Percentiles rank a stretch among this genome's conserved stretches.
Evolutionary conservation across 2,329 filamentous ascomycete genomes (phyloP).

Genomic region (Xylaria sp.): DNA sequence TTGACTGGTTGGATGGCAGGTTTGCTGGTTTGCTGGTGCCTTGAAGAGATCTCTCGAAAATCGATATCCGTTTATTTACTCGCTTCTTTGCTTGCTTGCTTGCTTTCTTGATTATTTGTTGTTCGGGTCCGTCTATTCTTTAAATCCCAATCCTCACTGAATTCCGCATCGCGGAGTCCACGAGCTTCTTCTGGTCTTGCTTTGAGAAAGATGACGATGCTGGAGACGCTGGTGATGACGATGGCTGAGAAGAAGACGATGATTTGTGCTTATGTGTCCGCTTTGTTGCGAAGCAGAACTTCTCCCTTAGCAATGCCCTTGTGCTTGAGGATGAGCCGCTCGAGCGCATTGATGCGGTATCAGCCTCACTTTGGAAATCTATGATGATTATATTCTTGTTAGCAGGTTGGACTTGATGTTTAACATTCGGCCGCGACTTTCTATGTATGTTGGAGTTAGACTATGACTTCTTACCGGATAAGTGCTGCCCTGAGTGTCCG

Average conservation of each 20-base stretch:
- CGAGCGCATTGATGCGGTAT: conserved; percentile 39
- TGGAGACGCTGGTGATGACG: too few species aligned
- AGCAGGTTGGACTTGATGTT: too few species aligned
- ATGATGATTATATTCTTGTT: too few species aligned
- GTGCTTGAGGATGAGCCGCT: conserved; percentile 40
- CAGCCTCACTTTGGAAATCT: neutral
- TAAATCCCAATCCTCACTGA: conserved; percentile 15
- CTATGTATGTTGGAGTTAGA: too few species aligned
- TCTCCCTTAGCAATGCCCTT: conserved; percentile 37
- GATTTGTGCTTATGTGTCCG: neutral
- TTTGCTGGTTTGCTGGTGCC: too few species aligned
- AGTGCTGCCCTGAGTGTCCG: too few species aligned
- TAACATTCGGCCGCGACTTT: too few species aligned
- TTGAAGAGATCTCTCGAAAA: too few species aligned
- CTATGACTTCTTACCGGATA: too few species aligned
- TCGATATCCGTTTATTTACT: neutral
- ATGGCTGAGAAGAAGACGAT: neutral
- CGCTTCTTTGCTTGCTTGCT: too few species aligned
- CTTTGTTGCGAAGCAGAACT: conserved; percentile 13
- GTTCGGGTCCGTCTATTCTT: neutral
- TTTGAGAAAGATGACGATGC: neutral
- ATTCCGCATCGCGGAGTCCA: conserved; percentile 1
- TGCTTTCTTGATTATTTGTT: neutral
- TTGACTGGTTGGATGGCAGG: too few species aligned
- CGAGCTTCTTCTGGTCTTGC: conserved; percentile 1